Percentiles rank a stretch among this genome's conserved stretches.
These are phyloP conservation scores for Clonostachys byssicola DNA, from an alignment of 2,329 filamentous ascomycete genomes.

Conservation along the genomic window DNA sequence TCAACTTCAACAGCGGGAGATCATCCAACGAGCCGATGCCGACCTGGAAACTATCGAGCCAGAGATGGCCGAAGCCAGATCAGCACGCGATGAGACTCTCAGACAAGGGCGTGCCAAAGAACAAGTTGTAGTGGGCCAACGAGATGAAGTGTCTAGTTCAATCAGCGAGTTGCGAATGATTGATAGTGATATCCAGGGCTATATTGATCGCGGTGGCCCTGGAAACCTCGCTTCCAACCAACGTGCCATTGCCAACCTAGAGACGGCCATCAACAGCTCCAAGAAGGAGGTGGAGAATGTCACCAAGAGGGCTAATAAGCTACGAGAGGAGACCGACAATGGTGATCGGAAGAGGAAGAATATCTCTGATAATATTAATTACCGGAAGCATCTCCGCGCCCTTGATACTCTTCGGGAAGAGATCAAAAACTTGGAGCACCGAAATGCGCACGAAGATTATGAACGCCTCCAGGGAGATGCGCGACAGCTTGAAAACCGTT, in stretches of 20 bases:
- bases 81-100: constrained; percentile 72
- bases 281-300: constrained; percentile 66
- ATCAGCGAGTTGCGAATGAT: constrained; percentile 73
- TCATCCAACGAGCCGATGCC: constrained; percentile 64
- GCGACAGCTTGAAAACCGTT: constrained; percentile 59
- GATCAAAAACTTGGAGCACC: constrained; percentile 69
- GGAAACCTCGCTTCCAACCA: constrained; percentile 66
- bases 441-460: constrained; percentile 81
- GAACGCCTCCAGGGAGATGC: constrained; percentile 70
- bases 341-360: constrained; percentile 80
- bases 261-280: constrained; percentile 59
- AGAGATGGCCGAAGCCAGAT: constrained; percentile 70
- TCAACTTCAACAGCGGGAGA: constrained; percentile 63
- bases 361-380: constrained; percentile 84
- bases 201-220: constrained; percentile 71
- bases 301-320: constrained; percentile 68
- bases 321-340: constrained; percentile 73
- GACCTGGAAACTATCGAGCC: constrained; percentile 74
- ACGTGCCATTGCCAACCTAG: constrained; percentile 63
- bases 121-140: constrained; percentile 65
- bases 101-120: constrained; percentile 69
- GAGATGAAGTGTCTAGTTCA: constrained; percentile 68
- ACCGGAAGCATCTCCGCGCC: constrained; percentile 68
- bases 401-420: constrained; percentile 65
- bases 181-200: constrained; percentile 74